These are phyloP conservation scores for Cytospora piceicola DNA, from an alignment of 2,329 filamentous ascomycete genomes.

Conservation along the genomic window DNA sequence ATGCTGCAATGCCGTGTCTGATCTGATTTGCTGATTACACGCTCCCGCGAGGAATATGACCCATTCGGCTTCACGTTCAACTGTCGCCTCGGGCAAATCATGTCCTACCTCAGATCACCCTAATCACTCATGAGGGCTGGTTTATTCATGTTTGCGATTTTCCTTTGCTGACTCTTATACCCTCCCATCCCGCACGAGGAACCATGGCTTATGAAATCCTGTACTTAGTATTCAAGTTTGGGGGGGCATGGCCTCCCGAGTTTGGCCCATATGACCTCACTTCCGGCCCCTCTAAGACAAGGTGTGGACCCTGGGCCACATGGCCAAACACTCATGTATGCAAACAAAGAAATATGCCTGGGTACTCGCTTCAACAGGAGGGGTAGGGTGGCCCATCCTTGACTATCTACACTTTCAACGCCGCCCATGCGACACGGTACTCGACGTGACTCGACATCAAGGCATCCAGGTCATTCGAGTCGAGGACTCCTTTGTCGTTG, in stretches of 20 bases:
- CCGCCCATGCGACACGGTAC: neutral
- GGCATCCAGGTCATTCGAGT: neutral
- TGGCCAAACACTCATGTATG: conserved; percentile 16
- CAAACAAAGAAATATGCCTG: conserved; percentile 10
- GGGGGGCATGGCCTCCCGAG: conserved; percentile 7
- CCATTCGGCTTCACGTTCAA: neutral
- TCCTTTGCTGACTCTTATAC: neutral
- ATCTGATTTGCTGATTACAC: conserved; percentile 16
- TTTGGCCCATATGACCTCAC: conserved; percentile 25
- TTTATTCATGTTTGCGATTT: neutral
- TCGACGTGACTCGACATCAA: conserved; percentile 4
- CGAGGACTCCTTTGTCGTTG: conserved; percentile 1
- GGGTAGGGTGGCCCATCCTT: conserved; percentile 3
- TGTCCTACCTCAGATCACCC: conserved; percentile 18
- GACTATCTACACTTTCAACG: conserved; percentile 22
- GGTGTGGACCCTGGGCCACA: conserved; percentile 22
- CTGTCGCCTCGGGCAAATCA: conserved; percentile 9
- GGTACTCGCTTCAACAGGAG: neutral
- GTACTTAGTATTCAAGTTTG: neutral
- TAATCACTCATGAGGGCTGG: conserved; percentile 13
- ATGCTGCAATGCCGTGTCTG: neutral
- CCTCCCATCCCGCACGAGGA: conserved; percentile 1
- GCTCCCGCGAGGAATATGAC: conserved; percentile 6
- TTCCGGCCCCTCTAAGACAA: conserved; percentile 16
- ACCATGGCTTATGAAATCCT: conserved; percentile 13